Base-by-base conservation (phyloP, 371 early-diverging fungal species). In the Mucor mucedo region DNA sequence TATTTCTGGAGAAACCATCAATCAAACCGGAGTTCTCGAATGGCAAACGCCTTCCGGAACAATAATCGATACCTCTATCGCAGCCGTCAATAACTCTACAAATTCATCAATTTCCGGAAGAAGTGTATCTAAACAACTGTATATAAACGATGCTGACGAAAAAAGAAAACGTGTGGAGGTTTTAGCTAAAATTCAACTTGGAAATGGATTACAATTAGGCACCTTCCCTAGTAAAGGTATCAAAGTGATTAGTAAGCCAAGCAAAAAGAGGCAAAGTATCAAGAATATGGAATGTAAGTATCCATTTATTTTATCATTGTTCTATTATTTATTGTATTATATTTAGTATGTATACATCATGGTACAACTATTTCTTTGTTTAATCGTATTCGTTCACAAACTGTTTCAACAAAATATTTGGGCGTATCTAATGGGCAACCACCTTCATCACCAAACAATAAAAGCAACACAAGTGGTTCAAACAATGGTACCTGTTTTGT, bases 351-450 rank as follows among this genome's bases (percentile, higher is more conserved):
- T 67, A 90, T 95, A 55, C 90, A 92, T 71, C 90, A 92, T 60
- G 93, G 93, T 11, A 86, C 90, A 11, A 89, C 87, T 5, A 84
- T 93, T 29, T 91, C 93, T 30, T 78, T 93, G 21, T 93, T 93
- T 71, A 93, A 93, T 75, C 86, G 93, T 28, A 84, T 93, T 58
- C 87, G 93, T n/a, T 92, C 92, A 9, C 93, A 93, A 74, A 93
- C 93, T 2, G 92, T 93, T n/a, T 91, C 91, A 5, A 93, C 93
- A 29, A 92, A 92, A 71, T 93, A 92, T 56, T 78, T 93, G 28
- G 91, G 91, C 16, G 91, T 86, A 4, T 86, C 84, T 1, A 33
- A 59, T 54, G 62, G 60, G 57, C 5, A 90, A 89, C 70, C 78
- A 5, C 69, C 79, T 63, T 47, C 58, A 11, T 50, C 50, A 50